These are phyloP conservation scores for Aegilops sharonensis DNA, from an alignment of 176 grass and related monocot species.

Conservation along the genomic window DNA sequence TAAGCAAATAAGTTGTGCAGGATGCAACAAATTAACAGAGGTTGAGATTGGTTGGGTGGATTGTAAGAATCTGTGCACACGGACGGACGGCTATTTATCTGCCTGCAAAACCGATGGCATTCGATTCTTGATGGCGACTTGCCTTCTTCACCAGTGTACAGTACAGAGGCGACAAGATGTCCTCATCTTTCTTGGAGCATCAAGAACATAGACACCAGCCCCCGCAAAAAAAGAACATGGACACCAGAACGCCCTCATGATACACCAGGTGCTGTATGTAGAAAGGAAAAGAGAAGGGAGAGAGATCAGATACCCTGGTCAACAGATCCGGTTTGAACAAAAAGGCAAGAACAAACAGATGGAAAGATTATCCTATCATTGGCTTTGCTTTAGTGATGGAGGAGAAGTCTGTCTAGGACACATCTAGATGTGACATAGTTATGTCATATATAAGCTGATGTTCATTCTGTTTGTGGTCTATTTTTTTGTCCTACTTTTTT, in stretches of 20 bases:
- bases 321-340: slow-evolving; percentile 5
- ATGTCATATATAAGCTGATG: too few relatives aligned
- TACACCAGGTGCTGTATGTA: not conserved
- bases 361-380: not conserved
- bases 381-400: too few relatives aligned
- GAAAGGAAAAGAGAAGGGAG: not conserved
- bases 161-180: not conserved
- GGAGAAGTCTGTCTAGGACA: too few relatives aligned
- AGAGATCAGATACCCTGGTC: slow-evolving; percentile 15
- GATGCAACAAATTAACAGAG: not conserved
- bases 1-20: not conserved
- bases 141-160: not conserved
- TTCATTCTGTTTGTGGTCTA: too few relatives aligned
- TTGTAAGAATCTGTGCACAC: not conserved
- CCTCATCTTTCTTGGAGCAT: not conserved
- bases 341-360: slow-evolving; percentile 19
- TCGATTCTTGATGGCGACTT: slow-evolving; percentile 1
- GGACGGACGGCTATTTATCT: slow-evolving; percentile 32
- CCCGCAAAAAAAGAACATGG: not conserved
- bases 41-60: not conserved
- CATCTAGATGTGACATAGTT: too few relatives aligned
- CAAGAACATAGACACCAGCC: not conserved
- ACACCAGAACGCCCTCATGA: not conserved
- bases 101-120: not conserved
- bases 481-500: too few relatives aligned